phyloP scores from a whole-genome alignment of 1,139 yeast genomes.

The Taphrina communis region DNA sequence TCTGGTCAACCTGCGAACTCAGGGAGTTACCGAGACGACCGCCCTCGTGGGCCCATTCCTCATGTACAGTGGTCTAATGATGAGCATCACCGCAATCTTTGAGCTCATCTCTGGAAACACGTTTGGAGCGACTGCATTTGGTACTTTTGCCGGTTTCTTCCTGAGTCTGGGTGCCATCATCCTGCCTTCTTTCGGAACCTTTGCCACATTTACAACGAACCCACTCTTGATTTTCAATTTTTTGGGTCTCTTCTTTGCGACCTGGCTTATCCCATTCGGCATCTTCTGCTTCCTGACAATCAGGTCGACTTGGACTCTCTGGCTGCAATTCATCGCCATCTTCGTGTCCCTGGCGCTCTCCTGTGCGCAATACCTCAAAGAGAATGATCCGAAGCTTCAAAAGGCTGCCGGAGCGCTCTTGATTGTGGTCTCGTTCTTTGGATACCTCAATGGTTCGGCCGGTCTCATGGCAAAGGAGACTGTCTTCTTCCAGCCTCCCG shows the following conservation, averaged over 20 bases:
- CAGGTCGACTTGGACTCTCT: conserved; percentile 27
- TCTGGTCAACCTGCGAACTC: conserved; percentile 20
- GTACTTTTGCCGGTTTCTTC: conserved; percentile 32
- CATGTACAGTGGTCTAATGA: conserved; percentile 27
- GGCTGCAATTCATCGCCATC: conserved; percentile 29
- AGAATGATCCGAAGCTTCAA: conserved; percentile 11
- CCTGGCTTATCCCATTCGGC: conserved; percentile 28
- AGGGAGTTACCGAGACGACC: conserved; percentile 14
- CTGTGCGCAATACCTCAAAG: conserved; percentile 20
- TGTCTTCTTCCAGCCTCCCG: conserved; percentile 26
- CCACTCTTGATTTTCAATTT: conserved; percentile 21
- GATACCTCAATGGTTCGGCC: conserved; percentile 24
- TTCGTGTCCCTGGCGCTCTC: conserved; percentile 26
- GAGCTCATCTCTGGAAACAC: conserved; percentile 28
- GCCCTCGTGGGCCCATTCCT: conserved; percentile 27
- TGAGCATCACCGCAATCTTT: conserved; percentile 27
- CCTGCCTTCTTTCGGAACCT: conserved; percentile 25
- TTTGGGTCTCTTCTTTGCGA: conserved; percentile 26
- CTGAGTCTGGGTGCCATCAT: conserved; percentile 25
- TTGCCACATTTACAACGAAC: neutral
- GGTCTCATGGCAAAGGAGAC: conserved; percentile 31
- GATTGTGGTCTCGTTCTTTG: conserved; percentile 21
- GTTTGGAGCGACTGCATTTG: conserved; percentile 30
- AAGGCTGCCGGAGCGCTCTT: conserved; percentile 18
- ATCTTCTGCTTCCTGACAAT: conserved; percentile 30